Evolutionary conservation across 1,284 basidiomycete genomes (phyloP).

Genomic region (Fistulina hepatica): DNA sequence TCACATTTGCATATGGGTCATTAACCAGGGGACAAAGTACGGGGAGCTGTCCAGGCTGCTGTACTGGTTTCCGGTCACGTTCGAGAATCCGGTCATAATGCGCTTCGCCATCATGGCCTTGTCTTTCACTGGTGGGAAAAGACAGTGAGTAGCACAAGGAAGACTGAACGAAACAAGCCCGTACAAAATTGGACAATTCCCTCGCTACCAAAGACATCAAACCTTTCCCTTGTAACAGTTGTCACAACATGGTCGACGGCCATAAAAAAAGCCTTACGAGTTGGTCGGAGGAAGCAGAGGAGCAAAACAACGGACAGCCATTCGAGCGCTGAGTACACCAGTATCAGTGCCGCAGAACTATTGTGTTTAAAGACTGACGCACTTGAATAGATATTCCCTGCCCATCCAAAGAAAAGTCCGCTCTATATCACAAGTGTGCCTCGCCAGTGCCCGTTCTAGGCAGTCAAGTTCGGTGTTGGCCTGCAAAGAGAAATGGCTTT

Average conservation of each 20-base stretch:
- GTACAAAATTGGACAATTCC: too few species aligned
- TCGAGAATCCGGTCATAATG: constrained; percentile 47
- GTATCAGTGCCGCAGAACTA: too few species aligned
- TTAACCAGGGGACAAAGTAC: constrained; percentile 69
- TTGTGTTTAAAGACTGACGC: too few species aligned
- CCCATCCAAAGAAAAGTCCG: constrained; percentile 56
- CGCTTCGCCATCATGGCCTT: constrained; percentile 51
- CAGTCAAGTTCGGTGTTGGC: constrained; percentile 64
- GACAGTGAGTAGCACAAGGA: constrained; percentile 7
- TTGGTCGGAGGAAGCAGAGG: too few species aligned
- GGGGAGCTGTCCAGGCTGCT: constrained; percentile 46
- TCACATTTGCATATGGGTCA: constrained; percentile 58
- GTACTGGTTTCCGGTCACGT: constrained; percentile 49
- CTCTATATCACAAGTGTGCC: constrained; percentile 57
- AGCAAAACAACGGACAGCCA: too few species aligned
- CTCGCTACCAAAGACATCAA: too few species aligned
- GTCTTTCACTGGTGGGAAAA: constrained; percentile 40
- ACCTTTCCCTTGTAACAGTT: too few species aligned
- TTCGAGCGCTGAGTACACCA: too few species aligned
- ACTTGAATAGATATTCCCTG: constrained; percentile 70
- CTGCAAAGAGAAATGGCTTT: constrained; percentile 49
- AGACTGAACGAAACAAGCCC: constrained; percentile 24
- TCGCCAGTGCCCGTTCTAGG: constrained; percentile 50
- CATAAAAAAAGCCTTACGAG: too few species aligned
- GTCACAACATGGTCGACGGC: too few species aligned